Evolutionary conservation across 495 filamentous ascomycete species (phyloP).

Genomic region (Penicillium psychrofluorescens): DNA sequence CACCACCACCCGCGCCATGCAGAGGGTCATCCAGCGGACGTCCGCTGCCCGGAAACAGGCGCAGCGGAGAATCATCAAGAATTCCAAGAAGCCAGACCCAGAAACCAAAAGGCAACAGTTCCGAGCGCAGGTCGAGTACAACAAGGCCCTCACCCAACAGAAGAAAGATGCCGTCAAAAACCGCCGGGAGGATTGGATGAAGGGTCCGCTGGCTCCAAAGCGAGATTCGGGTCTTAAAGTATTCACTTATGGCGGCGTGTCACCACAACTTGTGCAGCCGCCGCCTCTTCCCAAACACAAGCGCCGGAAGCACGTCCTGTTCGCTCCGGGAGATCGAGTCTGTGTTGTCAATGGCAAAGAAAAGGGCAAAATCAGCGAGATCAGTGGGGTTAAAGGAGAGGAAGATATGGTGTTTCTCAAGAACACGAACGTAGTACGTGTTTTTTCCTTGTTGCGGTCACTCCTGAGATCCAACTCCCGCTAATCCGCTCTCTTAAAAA

Average conservation of each 20-base stretch:
- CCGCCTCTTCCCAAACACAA: constrained; percentile 32
- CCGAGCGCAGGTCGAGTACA: constrained; percentile 23
- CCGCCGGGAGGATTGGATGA: constrained; percentile 63
- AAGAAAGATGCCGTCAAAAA: constrained; percentile 22
- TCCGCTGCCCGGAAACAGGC: constrained; percentile 58
- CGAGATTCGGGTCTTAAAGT: constrained; percentile 49
- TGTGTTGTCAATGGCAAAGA: constrained; percentile 68
- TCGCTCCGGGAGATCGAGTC: constrained; percentile 67
- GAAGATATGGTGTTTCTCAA: constrained; percentile 54
- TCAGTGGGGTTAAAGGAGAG: constrained; percentile 49
- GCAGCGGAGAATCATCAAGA: constrained; percentile 38
- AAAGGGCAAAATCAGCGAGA: constrained; percentile 70
- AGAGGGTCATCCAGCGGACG: constrained; percentile 66
- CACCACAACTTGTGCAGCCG: constrained; percentile 18
- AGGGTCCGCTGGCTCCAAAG: constrained; percentile 69
- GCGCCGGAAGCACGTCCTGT: constrained; percentile 52
- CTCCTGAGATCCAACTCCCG: background rate
- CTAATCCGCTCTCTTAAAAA: background rate
- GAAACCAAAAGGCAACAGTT: constrained; percentile 23
- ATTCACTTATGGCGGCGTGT: constrained; percentile 1
- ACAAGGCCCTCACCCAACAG: constrained; percentile 22
- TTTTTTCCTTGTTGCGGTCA: background rate
- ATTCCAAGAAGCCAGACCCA: constrained; percentile 27
- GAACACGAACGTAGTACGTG: constrained; percentile 60
- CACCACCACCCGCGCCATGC: constrained; percentile 47